A percentile compares a stretch with the other conserved stretches of the same genome.
Evolutionary conservation across 768 basidiomycete species (phyloP).

Genomic region (Russula emetica): DNA sequence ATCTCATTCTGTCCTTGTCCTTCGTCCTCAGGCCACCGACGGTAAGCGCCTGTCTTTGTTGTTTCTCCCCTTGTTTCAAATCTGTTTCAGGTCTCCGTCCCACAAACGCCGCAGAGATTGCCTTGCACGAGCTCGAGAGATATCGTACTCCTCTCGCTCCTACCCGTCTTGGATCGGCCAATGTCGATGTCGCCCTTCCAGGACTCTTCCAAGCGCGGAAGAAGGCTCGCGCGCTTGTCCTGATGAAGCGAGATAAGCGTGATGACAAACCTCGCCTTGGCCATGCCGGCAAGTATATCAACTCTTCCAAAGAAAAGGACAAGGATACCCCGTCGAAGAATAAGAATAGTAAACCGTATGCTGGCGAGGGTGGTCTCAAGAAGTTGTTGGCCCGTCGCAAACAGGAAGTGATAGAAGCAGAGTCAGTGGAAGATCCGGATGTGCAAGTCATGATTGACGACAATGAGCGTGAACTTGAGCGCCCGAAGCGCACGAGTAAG

Average conservation of each 20-base stretch:
- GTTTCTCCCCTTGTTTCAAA: slow-evolving; percentile 22
- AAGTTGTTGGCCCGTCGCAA: slow-evolving; percentile 63
- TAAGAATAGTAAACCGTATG: slow-evolving; percentile 58
- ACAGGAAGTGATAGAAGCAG: slow-evolving; percentile 51
- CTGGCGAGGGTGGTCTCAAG: slow-evolving; percentile 75
- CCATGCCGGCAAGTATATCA: slow-evolving; percentile 32
- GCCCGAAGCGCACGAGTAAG: slow-evolving; percentile 28
- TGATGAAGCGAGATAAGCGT: slow-evolving; percentile 59
- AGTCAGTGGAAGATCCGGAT: slow-evolving; percentile 34
- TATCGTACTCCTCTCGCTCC: slow-evolving; percentile 78
- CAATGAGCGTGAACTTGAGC: slow-evolving; percentile 30
- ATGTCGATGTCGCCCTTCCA: slow-evolving; percentile 35
- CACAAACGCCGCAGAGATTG: slow-evolving; percentile 56
- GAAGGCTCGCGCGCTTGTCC: slow-evolving; percentile 40
- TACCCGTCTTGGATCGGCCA: slow-evolving; percentile 43
- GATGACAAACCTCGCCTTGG: slow-evolving; percentile 46
- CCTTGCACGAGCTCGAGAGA: slow-evolving; percentile 66
- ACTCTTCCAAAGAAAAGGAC: slow-evolving; percentile 28
- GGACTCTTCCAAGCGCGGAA: slow-evolving; percentile 58
- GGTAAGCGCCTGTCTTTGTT: slow-evolving; percentile 19
- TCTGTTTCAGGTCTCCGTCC: slow-evolving; percentile 32
- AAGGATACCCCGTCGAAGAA: slow-evolving; percentile 37
- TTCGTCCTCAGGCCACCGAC: slow-evolving; percentile 16
- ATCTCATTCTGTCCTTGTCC: slow-evolving; percentile 19
- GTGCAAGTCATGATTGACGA: slow-evolving; percentile 36